Percentiles rank a stretch among this genome's conserved stretches.
phyloP scores from a whole-genome alignment of 768 basidiomycete species.

The Pisolithus tinctorius region DNA sequence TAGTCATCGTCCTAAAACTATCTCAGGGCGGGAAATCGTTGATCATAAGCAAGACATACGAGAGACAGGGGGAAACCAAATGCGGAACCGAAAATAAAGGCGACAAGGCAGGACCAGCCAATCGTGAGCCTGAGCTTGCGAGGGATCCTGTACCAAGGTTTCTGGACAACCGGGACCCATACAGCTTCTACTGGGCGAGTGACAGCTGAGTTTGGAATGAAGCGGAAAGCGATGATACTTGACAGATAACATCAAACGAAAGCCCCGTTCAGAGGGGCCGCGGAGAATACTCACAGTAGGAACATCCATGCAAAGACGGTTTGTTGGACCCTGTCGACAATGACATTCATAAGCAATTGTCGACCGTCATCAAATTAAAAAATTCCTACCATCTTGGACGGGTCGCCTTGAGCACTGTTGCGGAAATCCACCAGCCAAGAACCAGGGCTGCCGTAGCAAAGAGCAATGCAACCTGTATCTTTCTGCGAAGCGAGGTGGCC shows the following conservation, averaged over 20 bases:
- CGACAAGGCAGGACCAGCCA: conserved; percentile 76
- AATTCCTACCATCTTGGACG: conserved; percentile 62
- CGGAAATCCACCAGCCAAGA: conserved; percentile 81
- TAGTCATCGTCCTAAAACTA: conserved; percentile 51
- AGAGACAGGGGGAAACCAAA: conserved; percentile 66
- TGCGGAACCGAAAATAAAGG: conserved; percentile 76
- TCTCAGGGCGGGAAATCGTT: conserved; percentile 9
- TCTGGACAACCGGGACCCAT: conserved; percentile 60
- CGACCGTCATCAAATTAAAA: background rate
- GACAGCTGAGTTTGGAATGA: conserved; percentile 65
- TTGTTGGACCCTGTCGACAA: conserved; percentile 59
- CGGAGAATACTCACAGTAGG: conserved; percentile 44
- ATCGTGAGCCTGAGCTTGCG: conserved; percentile 48
- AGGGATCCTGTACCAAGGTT: conserved; percentile 61
- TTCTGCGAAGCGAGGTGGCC: conserved; percentile 8
- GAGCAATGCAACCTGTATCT: conserved; percentile 41
- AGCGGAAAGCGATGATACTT: conserved; percentile 80
- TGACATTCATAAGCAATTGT: background rate
- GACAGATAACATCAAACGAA: background rate
- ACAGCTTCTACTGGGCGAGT: conserved; percentile 64
- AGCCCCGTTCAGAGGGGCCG: background rate
- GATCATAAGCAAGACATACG: conserved; percentile 30
- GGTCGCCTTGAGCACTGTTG: conserved; percentile 61
- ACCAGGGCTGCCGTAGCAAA: conserved; percentile 51
- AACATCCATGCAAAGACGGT: conserved; percentile 82